Percentiles rank a stretch among this genome's conserved stretches.
Evolutionary conservation across 140 eudicot genomes (phyloP).

Genomic region (Senecio squalidus): DNA sequence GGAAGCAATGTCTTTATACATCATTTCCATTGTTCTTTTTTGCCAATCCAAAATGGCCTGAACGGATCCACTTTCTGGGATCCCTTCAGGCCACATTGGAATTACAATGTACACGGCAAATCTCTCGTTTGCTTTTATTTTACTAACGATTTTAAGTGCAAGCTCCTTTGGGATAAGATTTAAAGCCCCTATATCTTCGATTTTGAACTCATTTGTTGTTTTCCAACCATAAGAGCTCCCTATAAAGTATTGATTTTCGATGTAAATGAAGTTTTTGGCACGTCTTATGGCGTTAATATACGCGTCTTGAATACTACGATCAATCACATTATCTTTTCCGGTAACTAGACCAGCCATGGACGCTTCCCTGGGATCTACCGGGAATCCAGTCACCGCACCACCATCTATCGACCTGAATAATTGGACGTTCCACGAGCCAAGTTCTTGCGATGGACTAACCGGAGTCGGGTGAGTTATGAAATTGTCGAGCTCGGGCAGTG

Average conservation of each 20-base stretch:
- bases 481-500: not conserved
- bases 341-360: slow-evolving; percentile 53
- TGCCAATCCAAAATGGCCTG: slow-evolving; percentile 77
- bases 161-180: slow-evolving; percentile 65
- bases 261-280: slow-evolving; percentile 50
- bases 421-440: not conserved
- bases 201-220: slow-evolving; percentile 25
- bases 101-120: slow-evolving; percentile 54
- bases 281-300: slow-evolving; percentile 59
- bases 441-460: not conserved
- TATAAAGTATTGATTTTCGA: slow-evolving; percentile 53
- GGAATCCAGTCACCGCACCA: not conserved
- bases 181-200: slow-evolving; percentile 49
- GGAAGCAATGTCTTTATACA: slow-evolving; percentile 52
- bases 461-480: not conserved
- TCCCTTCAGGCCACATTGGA: slow-evolving; percentile 82
- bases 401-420: not conserved
- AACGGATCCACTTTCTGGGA: slow-evolving; percentile 66
- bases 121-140: slow-evolving; percentile 58
- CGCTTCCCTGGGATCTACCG: slow-evolving; percentile 30
- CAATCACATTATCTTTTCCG: slow-evolving; percentile 55
- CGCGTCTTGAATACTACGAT: slow-evolving; percentile 55
- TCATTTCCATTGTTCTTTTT: slow-evolving; percentile 69
- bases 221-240: slow-evolving; percentile 62
- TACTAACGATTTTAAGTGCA: slow-evolving; percentile 57